Percentiles rank a stretch among this genome's conserved stretches.
Evolutionary conservation across 2,329 filamentous ascomycete species (phyloP).

Genomic region (Clarireedia hainanense): DNA sequence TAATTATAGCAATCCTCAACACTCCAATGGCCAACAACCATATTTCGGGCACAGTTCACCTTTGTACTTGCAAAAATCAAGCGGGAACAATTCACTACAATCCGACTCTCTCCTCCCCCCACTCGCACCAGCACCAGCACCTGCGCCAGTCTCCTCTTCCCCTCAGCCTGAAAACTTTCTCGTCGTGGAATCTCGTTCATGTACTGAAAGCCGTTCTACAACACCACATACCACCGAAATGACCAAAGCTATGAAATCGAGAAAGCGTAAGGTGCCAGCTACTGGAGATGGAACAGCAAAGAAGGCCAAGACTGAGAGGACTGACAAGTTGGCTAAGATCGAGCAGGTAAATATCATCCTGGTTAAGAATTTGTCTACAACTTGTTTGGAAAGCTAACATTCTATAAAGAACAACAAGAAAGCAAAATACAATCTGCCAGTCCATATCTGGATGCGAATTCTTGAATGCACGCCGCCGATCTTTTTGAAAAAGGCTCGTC

Average conservation of each 20-base stretch:
- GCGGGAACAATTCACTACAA: not conserved
- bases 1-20: not conserved
- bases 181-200: slow-evolving; percentile 7
- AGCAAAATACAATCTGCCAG: slow-evolving; percentile 12
- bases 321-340: slow-evolving; percentile 13
- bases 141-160: not conserved
- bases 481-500: slow-evolving; percentile 25
- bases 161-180: not conserved
- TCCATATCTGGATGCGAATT: slow-evolving; percentile 25
- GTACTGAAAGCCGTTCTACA: slow-evolving; percentile 3
- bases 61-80: not conserved
- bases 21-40: not conserved
- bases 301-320: slow-evolving; percentile 13
- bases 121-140: not conserved
- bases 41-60: not conserved
- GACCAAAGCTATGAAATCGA: slow-evolving; percentile 2
- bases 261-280: slow-evolving; percentile 12
- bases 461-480: slow-evolving; percentile 26
- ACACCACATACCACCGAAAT: slow-evolving; percentile 3
- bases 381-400: slow-evolving; percentile 8
- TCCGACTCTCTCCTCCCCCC: not conserved
- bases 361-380: not conserved
- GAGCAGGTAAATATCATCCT: slow-evolving; percentile 14
- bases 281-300: slow-evolving; percentile 6
- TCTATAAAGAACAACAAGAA: slow-evolving; percentile 7